Conservation (phyloP, 2,329 filamentous ascomycete species). For the Penicillium decumbens region DNA sequence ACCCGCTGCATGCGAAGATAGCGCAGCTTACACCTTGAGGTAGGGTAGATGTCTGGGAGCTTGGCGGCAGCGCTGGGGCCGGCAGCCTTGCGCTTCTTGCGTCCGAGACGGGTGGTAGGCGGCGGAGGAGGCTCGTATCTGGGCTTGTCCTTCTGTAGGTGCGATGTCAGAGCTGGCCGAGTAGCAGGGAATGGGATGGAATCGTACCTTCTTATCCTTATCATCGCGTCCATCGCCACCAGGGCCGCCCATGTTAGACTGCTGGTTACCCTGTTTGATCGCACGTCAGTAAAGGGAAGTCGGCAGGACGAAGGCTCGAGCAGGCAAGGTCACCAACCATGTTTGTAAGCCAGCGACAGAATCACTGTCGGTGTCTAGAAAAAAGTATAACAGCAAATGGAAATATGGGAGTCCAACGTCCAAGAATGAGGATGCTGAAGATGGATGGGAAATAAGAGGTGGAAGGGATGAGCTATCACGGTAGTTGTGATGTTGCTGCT, state of each 20-base stretch:
- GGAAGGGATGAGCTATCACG: constrained; percentile 14
- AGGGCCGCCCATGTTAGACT: constrained; percentile 77
- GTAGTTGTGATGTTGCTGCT: constrained; percentile 18
- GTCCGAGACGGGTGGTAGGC: constrained; percentile 91
- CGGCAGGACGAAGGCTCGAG: constrained; percentile 5
- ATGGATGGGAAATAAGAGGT: constrained; percentile 4
- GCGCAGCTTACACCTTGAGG: constrained; percentile 93
- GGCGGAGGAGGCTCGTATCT: constrained; percentile 99
- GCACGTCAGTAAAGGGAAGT: constrained; percentile 21
- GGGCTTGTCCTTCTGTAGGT: constrained; percentile 88
- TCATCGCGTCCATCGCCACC: constrained; percentile 74
- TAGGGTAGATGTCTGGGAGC: constrained; percentile 88
- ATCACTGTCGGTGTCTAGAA: constrained; percentile 12
- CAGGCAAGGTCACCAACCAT: constrained; percentile 31
- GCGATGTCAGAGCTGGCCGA: constrained; percentile 14
- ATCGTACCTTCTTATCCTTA: constrained; percentile 83
- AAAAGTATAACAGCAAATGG: neutral
- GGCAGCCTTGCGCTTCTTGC: constrained; percentile 95
- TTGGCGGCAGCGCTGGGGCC: constrained; percentile 93
- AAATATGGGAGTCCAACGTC: neutral
- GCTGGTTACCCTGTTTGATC: constrained; percentile 46
- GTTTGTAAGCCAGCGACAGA: constrained; percentile 25
- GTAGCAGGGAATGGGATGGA: neutral
- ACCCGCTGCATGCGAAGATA: constrained; percentile 98
- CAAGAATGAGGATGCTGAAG: neutral